phyloP scores from a whole-genome alignment of 306 rosid genomes.

The Cucurbita pepo region DNA sequence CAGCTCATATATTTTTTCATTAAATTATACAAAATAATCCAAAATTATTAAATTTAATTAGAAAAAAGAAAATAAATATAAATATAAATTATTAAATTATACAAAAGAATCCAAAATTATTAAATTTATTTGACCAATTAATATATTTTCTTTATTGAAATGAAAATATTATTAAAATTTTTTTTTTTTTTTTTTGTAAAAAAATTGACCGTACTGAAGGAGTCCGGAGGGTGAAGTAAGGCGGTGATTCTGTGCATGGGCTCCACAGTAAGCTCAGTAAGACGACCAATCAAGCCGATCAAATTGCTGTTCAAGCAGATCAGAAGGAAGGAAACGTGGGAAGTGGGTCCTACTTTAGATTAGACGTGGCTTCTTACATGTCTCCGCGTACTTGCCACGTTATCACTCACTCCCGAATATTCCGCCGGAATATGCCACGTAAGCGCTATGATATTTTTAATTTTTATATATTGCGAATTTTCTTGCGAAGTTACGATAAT shows the following conservation, averaged over 20 bases:
- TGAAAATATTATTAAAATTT: no score
- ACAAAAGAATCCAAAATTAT: no score
- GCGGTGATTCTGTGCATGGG: neutral
- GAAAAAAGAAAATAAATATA: no score
- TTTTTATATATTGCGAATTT: neutral
- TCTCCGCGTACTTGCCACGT: neutral
- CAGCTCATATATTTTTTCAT: no score
- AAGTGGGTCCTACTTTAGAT: neutral
- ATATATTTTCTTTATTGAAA: no score
- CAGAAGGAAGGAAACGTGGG: neutral
- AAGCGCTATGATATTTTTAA: neutral
- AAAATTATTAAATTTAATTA: no score
- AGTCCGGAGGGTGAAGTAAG: no score
- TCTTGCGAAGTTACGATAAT: neutral
- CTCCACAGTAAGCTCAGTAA: neutral
- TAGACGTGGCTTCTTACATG: constrained; percentile 4
- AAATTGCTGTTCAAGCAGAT: neutral
- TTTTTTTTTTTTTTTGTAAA: no score
- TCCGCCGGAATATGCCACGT: neutral
- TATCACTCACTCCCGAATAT: neutral
- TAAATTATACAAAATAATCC: no score
- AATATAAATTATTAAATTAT: no score
- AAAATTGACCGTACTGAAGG: no score
- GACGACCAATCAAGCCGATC: neutral
- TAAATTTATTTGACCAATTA: no score